Base-by-base conservation (phyloP, 73 alveolate species). In the Tetrahymena elliotti region DNA sequence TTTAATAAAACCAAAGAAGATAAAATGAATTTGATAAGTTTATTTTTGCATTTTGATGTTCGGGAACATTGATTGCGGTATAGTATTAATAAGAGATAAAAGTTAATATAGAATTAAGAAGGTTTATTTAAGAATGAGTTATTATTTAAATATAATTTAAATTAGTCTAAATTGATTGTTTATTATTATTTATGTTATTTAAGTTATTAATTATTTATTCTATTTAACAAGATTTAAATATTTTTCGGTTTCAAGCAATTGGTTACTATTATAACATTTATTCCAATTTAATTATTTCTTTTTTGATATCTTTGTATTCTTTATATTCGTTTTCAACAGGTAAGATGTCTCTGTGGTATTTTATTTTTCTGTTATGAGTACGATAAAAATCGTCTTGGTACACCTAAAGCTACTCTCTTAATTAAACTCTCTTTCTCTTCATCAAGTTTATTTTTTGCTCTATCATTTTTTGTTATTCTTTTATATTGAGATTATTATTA, bases 281-380 rank as follows among this genome's bases (percentile, higher is more conserved):
- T 84, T 97, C 99, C 27, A 97, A 88, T 38, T 95, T 96, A 33
- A 96, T 88, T 18, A 97, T 97, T 92, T 97, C 99, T 33, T 53
- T 93, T 94, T 98, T 98, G 27, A 98, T 94, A 27, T 98, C 99
- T 93, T 98, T 98, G 94, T 98, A 98, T 34, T 97, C 83, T 93
- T 97, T 97, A 94, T 98, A 98, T 40, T 98, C 99, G 31, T 53
- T 53, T 27, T 97, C 98, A 3, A 98, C 99, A 4, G 99, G 99
- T 22, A 97, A 96, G 37, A 98, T 98, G 93, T 98, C 99, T 92
- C 96, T 97, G 52, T 98, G 99, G 94, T 96, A 98, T 93, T 98
- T 95, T 20, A 98, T 97, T 95, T 97, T 97, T 54, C 99, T 96
- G 52, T 98, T 97, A 83, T 98, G 98, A 20, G 97, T 97, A 47